Evolutionary conservation across 2,329 filamentous ascomycete species (phyloP).

Genomic region (Magnaporthiopsis incrustans): DNA sequence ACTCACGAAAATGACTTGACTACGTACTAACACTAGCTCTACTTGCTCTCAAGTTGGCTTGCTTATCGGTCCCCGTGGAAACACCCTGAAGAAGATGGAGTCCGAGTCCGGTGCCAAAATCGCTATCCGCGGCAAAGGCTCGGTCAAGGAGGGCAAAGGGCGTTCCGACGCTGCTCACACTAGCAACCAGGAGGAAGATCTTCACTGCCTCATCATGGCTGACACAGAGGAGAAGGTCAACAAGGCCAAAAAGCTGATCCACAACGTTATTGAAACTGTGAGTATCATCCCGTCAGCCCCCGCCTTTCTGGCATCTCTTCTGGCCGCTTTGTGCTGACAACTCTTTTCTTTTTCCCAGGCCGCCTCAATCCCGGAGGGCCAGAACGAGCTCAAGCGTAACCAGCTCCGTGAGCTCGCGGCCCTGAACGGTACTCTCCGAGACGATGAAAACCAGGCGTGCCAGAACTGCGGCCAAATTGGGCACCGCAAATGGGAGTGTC

Average conservation of each 20-base stretch:
- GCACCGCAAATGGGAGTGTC: constrained; percentile 97
- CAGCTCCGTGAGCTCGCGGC: constrained; percentile 95
- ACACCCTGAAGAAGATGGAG: constrained; percentile 99
- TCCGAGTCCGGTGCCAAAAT: constrained; percentile 96
- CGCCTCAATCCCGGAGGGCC: constrained; percentile 94
- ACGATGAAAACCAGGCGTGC: constrained; percentile 98
- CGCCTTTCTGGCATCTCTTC: not conserved
- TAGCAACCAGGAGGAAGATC: constrained; percentile 99
- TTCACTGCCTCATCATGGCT: constrained; percentile 99
- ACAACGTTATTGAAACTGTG: constrained; percentile 98
- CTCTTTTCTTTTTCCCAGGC: constrained; percentile 47
- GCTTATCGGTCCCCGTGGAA: constrained; percentile 99
- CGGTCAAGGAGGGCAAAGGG: constrained; percentile 98
- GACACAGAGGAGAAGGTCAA: constrained; percentile 99
- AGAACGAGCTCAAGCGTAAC: constrained; percentile 98
- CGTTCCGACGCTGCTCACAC: constrained; percentile 97
- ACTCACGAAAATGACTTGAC: constrained; percentile 25
- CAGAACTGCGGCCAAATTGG: constrained; percentile 99
- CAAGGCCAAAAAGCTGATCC: constrained; percentile 96
- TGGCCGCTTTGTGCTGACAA: constrained; percentile 15
- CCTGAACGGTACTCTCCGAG: constrained; percentile 96
- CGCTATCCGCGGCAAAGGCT: constrained; percentile 98
- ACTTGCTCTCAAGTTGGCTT: constrained; percentile 88
- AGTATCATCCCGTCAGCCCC: constrained; percentile 27
- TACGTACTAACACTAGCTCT: constrained; percentile 87